Percentiles rank a stretch among this genome's conserved stretches.
These are phyloP conservation scores for Mycogone perniciosa DNA, from an alignment of 2,329 filamentous ascomycete genomes.

Conservation along the genomic window DNA sequence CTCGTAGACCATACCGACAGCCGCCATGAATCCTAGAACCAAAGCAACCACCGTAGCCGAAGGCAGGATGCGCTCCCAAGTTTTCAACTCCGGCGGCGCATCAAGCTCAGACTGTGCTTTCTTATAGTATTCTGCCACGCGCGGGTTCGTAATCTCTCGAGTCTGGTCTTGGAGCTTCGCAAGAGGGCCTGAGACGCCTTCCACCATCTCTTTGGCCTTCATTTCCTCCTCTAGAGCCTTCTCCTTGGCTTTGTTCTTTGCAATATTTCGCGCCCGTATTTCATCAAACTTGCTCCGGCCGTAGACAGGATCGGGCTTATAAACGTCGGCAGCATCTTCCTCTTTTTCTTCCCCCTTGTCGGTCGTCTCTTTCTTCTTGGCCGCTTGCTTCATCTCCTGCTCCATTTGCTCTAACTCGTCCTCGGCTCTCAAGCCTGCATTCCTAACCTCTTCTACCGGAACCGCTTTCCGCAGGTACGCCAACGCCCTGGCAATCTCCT, in stretches of 20 bases:
- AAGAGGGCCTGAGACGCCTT: slow-evolving; percentile 35
- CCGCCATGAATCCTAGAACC: slow-evolving; percentile 37
- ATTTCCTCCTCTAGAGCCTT: slow-evolving; percentile 36
- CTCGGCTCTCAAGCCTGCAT: slow-evolving; percentile 55
- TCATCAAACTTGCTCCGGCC: slow-evolving; percentile 51
- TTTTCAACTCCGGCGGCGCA: slow-evolving; percentile 43
- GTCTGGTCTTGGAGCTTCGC: slow-evolving; percentile 33
- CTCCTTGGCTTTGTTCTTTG: slow-evolving; percentile 43
- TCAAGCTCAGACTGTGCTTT: slow-evolving; percentile 45
- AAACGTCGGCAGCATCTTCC: slow-evolving; percentile 20
- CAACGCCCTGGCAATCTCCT: slow-evolving; percentile 42
- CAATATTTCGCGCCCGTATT: slow-evolving; percentile 48
- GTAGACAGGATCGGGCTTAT: slow-evolving; percentile 45
- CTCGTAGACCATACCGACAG: slow-evolving; percentile 44
- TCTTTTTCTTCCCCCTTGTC: slow-evolving; percentile 15
- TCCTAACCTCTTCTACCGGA: slow-evolving; percentile 54
- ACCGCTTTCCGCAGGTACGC: slow-evolving; percentile 49
- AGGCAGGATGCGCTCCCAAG: slow-evolving; percentile 49
- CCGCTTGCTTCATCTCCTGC: slow-evolving; percentile 24
- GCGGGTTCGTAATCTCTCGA: slow-evolving; percentile 33
- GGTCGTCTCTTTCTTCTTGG: slow-evolving; percentile 18
- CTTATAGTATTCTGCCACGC: slow-evolving; percentile 34
- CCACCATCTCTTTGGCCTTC: slow-evolving; percentile 35
- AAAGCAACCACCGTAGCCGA: slow-evolving; percentile 43
- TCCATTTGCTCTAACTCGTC: slow-evolving; percentile 54